Evolutionary conservation across 306 rosid species (phyloP).

Genomic region (Boehmeria nivea): DNA sequence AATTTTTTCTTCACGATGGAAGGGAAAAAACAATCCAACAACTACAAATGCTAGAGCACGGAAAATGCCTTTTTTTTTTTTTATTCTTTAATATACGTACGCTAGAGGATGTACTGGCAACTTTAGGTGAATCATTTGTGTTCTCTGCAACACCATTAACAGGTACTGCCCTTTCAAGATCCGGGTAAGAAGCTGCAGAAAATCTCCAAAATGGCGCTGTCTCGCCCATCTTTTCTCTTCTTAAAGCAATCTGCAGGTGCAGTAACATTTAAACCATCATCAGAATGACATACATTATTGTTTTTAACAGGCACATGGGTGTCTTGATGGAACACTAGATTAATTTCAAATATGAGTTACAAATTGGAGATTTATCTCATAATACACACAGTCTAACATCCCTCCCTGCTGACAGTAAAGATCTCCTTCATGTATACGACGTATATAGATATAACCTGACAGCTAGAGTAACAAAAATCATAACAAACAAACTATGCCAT

Average conservation of each 20-base stretch:
- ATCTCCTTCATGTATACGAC: neutral
- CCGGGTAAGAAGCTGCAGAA: slow-evolving; percentile 56
- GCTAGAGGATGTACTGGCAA: slow-evolving; percentile 21
- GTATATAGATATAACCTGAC: no score
- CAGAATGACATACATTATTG: neutral
- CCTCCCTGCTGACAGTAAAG: no score
- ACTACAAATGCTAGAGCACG: no score
- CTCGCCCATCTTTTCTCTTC: slow-evolving; percentile 56
- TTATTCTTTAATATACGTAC: slow-evolving; percentile 16
- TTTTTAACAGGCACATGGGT: neutral
- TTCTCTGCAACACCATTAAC: slow-evolving; percentile 20
- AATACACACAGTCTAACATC: neutral
- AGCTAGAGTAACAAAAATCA: neutral
- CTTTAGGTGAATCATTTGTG: slow-evolving; percentile 16
- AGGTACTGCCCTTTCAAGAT: slow-evolving; percentile 34
- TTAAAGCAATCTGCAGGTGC: slow-evolving; percentile 41
- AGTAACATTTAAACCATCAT: neutral
- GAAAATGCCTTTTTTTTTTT: no score
- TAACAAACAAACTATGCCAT: no score
- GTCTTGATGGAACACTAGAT: neutral
- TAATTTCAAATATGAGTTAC: no score
- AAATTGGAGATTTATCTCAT: neutral
- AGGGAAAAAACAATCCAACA: no score
- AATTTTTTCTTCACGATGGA: no score
- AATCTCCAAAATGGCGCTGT: slow-evolving; percentile 65